Evolutionary conservation across 306 rosid species (phyloP), one percentile per base, ranked within the genome.

Genomic region (Pyrus pyrifolia): DNA sequence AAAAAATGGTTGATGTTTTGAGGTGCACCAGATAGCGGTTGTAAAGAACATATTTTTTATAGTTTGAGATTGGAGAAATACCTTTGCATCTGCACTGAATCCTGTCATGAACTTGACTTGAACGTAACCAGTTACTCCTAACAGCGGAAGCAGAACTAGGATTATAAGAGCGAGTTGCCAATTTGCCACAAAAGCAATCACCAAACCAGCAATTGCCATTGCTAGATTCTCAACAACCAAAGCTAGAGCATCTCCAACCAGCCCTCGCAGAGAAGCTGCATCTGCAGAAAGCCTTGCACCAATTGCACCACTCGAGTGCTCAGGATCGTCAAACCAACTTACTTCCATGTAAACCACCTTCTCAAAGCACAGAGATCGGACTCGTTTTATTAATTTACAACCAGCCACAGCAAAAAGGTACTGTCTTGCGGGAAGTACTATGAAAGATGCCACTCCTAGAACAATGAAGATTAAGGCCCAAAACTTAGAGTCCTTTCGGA

Each of bases 231-330:
- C 88, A 66, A 88, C 93, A 31, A 87, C 13, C 78, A 86, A 81
- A 45, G 86, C 89, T n/a, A 93, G 88, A 30, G 96, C 82, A 79
- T 93, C 97, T 17, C 97, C 97, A 27, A 86, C 91, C 25, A 93
- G 49, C 3, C 89, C 80, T 63, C 93, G 79, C 44, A 93, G 61
- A 1, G 89, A 79, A 33, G 91, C 91, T 19, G 89, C 94, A 85
- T 93, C 93, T 23, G 85, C 71, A 4, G 98, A 90, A 68, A 93
- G 89, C 85, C 98, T 85, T 22, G 94, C 89, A 9, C 96, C 96
- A 18, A 93, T 84, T 64, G 88, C 75, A 62, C 98, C 91, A 68
- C 92, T 93, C 27, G 96, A 90, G 84, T 93, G 82, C 70, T 90
- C 92, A 13, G 74, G 73, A 63, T 86, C 74, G 44, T 92, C 97